Base-by-base conservation (phyloP, 352 stramenopile genomes). In the Phytophthora vignae region DNA sequence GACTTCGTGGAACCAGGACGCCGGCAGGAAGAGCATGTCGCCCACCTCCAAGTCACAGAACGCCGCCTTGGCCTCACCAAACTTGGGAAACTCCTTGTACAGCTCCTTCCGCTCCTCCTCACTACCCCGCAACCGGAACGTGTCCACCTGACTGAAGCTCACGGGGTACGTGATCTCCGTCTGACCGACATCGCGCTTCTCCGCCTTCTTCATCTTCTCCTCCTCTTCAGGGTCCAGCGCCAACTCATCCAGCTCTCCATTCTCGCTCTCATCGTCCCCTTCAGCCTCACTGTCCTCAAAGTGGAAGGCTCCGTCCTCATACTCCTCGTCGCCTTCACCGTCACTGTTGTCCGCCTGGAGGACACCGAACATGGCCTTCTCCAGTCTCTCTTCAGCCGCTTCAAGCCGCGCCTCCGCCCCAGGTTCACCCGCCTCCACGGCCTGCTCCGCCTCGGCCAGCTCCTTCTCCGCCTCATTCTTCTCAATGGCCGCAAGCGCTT, bases 1-100 rank as follows among this genome's bases (percentile, higher is more conserved):
- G 10, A 99, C 98, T 69, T 99, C 94, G 74, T 99, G 98, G 76
- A 99, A 99, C 97, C 97, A 99, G 9, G 94, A 97, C 14, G 97
- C 96, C 40, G 98, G 98, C 21, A 99, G 82, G 67, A 98, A 99
- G 12, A 99, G 79, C 80, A 99, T 98, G 53, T 99, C 85, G n/a
- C 97, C 97, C 19, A 83, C 91, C 38, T 88, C 69, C 22, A 99
- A 64, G 44, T 97, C 83, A 55, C 87, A 93, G 49, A 88, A 90
- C 2, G 85, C 84, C 11, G 69, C 77, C 38, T 87, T 92, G 14
- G 85, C 87, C 25, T 82, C 38, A 15, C 50, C 60, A 44, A 95
- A 95, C 2, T 73, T 71, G 5, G 87, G 87, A 62, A 91, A 95
- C 50, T 94, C 74, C 1, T 38, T 36, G 21, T 78, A n/a, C n/a